A percentile compares a stretch with the other conserved stretches of the same genome.
These are phyloP conservation scores for Globisporangium echinulatum DNA, from an alignment of 352 stramenopile genomes.

Conservation along the genomic window DNA sequence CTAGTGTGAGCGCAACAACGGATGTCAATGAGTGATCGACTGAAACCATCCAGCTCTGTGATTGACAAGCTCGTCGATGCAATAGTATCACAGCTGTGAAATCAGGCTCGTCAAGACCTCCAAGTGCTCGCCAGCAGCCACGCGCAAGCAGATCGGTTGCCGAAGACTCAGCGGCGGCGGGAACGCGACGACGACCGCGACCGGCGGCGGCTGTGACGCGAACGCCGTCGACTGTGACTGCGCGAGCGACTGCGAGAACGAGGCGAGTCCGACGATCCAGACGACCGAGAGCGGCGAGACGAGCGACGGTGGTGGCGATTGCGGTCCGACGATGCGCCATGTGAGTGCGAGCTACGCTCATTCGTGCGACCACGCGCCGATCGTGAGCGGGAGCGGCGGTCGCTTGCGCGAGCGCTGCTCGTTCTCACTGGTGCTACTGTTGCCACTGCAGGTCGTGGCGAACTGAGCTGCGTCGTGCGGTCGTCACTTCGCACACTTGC, in stretches of 20 bases:
- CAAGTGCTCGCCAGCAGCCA: no score
- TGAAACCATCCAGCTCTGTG: no score
- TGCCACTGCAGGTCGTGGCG: neutral
- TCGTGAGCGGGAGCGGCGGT: neutral
- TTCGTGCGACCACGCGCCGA: neutral
- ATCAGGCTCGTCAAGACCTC: no score
- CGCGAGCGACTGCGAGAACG: slow-evolving; percentile 30
- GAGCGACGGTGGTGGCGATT: slow-evolving; percentile 9
- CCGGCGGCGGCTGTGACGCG: neutral
- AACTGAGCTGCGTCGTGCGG: neutral
- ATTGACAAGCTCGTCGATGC: no score
- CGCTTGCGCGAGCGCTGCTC: neutral
- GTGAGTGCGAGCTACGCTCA: slow-evolving; percentile 1
- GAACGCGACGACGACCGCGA: slow-evolving; percentile 17
- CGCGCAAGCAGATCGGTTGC: no score
- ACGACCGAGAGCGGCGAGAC: slow-evolving; percentile 19
- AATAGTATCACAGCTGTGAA: no score
- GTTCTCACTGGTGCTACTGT: neutral
- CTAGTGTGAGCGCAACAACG: no score
- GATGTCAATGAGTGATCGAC: no score
- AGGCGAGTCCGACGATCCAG: slow-evolving; percentile 19
- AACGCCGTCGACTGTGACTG: slow-evolving; percentile 4
- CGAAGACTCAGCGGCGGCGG: slow-evolving; percentile 1
- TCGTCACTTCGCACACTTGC: neutral
- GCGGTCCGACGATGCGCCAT: slow-evolving; percentile 6